Conservation (phyloP, 139 green algal genomes). For the Chlamydomonas sp. region DNA sequence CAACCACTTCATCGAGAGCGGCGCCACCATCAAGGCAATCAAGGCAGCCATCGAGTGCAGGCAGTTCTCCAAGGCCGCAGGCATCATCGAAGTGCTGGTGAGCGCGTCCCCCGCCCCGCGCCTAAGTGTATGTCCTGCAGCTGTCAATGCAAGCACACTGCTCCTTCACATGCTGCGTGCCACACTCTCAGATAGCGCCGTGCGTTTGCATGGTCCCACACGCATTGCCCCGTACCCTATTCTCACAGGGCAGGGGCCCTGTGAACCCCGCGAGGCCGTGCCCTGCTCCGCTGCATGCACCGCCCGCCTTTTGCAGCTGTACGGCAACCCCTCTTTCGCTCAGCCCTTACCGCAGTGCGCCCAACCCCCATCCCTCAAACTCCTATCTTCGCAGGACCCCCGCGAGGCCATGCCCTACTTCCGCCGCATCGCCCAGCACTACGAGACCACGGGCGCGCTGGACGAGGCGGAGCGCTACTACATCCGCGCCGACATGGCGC, state of each 20-base stretch:
- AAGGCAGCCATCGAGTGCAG: constrained; percentile 80
- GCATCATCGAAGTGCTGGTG: constrained; percentile 75
- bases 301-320: too few species aligned
- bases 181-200: background rate
- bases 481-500: constrained; percentile 64
- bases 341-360: too few species aligned
- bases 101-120: background rate
- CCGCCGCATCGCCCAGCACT: constrained; percentile 71
- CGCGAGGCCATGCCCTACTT: constrained; percentile 68
- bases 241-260: too few species aligned
- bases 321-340: too few species aligned
- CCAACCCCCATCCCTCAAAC: background rate
- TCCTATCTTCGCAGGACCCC: constrained; percentile 43
- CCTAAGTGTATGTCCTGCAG: background rate
- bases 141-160: background rate
- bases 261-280: too few species aligned
- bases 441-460: constrained; percentile 58
- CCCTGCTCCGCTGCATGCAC: too few species aligned
- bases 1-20: constrained; percentile 90
- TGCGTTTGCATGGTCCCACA: too few species aligned
- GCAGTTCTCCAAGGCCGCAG: constrained; percentile 82
- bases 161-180: background rate
- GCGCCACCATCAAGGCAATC: constrained; percentile 76
- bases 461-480: constrained; percentile 84
- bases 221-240: too few species aligned